Percentiles rank a stretch among this genome's conserved stretches.
Conservation (phyloP, 768 basidiomycete genomes). For the Boletus sensibilis region DNA sequence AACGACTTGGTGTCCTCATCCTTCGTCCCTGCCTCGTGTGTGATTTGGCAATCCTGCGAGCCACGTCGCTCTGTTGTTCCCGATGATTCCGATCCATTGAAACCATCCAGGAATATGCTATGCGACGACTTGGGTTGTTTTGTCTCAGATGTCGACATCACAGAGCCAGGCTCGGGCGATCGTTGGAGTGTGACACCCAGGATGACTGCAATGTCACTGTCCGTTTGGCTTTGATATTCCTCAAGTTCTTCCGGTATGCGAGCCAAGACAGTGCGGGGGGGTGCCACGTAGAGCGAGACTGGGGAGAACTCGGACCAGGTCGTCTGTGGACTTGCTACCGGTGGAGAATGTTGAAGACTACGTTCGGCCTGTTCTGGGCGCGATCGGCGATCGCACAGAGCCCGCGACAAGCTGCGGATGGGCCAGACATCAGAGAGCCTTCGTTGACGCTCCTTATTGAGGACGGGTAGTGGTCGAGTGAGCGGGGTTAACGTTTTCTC, state of each 20-base stretch:
- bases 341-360: background rate
- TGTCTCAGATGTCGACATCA: background rate
- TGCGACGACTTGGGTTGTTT: background rate
- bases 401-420: conserved; percentile 19
- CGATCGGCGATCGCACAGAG: conserved; percentile 7
- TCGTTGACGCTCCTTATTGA: conserved; percentile 13
- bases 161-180: conserved; percentile 11
- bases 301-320: conserved; percentile 34
- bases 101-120: background rate
- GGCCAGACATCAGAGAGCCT: conserved; percentile 22
- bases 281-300: conserved; percentile 16
- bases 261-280: conserved; percentile 20
- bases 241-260: conserved; percentile 34
- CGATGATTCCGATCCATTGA: background rate
- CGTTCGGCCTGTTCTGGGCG: conserved; percentile 1
- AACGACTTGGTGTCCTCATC: conserved; percentile 21
- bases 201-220: conserved; percentile 10
- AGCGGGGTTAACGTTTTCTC: conserved; percentile 16
- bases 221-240: conserved; percentile 22
- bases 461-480: conserved; percentile 13
- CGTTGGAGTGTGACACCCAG: conserved; percentile 13
- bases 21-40: background rate
- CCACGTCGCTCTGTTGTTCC: background rate
- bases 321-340: conserved; percentile 13
- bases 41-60: background rate